Evolutionary conservation across 2,329 filamentous ascomycete genomes (phyloP).

Genomic region (Chaetomiaceae sp.): DNA sequence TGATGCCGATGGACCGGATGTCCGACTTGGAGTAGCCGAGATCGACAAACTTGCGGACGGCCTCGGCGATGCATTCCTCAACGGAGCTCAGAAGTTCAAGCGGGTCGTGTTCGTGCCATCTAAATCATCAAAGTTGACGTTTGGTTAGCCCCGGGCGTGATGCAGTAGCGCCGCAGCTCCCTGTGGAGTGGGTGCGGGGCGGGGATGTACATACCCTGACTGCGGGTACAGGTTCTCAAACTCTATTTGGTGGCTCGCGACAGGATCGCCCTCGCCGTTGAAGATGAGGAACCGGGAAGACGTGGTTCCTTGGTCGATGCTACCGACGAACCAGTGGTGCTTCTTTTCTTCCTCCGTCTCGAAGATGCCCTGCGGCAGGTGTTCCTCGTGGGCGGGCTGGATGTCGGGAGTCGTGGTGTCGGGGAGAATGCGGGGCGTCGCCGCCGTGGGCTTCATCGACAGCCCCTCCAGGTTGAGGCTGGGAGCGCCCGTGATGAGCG

Average conservation of each 20-base stretch:
- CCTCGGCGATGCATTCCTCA: slow-evolving; percentile 73
- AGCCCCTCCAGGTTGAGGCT: slow-evolving; percentile 13
- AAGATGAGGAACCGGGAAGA: slow-evolving; percentile 89
- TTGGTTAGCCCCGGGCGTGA: slow-evolving; percentile 6
- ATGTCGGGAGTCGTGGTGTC: slow-evolving; percentile 4
- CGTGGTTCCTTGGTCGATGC: slow-evolving; percentile 88
- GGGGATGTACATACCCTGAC: slow-evolving; percentile 62
- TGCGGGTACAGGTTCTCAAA: slow-evolving; percentile 81
- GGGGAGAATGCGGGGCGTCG: slow-evolving; percentile 8
- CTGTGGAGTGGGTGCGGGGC: slow-evolving; percentile 8
- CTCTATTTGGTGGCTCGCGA: slow-evolving; percentile 81
- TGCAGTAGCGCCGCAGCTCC: slow-evolving; percentile 12
- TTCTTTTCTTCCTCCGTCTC: slow-evolving; percentile 27
- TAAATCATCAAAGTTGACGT: slow-evolving; percentile 33
- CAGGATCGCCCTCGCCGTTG: slow-evolving; percentile 69
- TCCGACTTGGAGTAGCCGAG: slow-evolving; percentile 62
- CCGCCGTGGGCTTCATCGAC: slow-evolving; percentile 16
- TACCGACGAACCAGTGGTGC: slow-evolving; percentile 66
- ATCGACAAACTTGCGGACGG: slow-evolving; percentile 65
- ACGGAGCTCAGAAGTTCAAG: slow-evolving; percentile 71
- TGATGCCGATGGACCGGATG: slow-evolving; percentile 78
- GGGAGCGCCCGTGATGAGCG: slow-evolving; percentile 5
- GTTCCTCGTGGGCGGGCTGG: slow-evolving; percentile 19
- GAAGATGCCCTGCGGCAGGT: slow-evolving; percentile 26
- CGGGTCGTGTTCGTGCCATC: slow-evolving; percentile 89